Conservation (phyloP, 2,329 filamentous ascomycete genomes). For the Fusarium sp. region DNA sequence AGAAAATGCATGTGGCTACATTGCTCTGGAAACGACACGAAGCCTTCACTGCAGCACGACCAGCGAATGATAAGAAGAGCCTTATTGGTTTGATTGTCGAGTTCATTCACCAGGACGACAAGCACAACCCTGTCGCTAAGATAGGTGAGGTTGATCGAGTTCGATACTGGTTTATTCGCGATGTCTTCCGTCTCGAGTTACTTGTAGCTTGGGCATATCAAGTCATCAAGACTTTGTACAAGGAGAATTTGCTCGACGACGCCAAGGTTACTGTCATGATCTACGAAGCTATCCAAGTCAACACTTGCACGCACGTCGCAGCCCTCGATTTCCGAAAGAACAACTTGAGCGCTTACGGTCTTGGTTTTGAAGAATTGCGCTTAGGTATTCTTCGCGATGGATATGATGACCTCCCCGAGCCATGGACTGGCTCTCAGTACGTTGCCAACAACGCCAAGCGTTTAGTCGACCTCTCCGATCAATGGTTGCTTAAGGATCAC, state of each 20-base stretch:
- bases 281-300: constrained; percentile 74
- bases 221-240: constrained; percentile 78
- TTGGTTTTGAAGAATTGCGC: constrained; percentile 73
- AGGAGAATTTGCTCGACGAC: constrained; percentile 68
- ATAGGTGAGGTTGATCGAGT: constrained; percentile 81
- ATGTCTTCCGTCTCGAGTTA: constrained; percentile 77
- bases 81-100: constrained; percentile 80
- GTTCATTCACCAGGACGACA: constrained; percentile 80
- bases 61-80: constrained; percentile 72
- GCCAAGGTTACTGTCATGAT: constrained; percentile 66
- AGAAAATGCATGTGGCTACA: constrained; percentile 85
- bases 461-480: constrained; percentile 67
- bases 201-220: constrained; percentile 84
- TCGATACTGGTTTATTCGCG: constrained; percentile 87
- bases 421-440: constrained; percentile 83
- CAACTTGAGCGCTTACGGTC: constrained; percentile 78
- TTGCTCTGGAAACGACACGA: constrained; percentile 87
- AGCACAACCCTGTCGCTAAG: constrained; percentile 72
- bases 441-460: constrained; percentile 72
- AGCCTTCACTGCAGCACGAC: constrained; percentile 69
- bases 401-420: constrained; percentile 78
- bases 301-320: constrained; percentile 65
- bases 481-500: constrained; percentile 65
- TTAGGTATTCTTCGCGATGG: constrained; percentile 72
- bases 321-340: constrained; percentile 80